Base-by-base conservation (phyloP, 331 rosid genomes). In the Acacia concinna region DNA sequence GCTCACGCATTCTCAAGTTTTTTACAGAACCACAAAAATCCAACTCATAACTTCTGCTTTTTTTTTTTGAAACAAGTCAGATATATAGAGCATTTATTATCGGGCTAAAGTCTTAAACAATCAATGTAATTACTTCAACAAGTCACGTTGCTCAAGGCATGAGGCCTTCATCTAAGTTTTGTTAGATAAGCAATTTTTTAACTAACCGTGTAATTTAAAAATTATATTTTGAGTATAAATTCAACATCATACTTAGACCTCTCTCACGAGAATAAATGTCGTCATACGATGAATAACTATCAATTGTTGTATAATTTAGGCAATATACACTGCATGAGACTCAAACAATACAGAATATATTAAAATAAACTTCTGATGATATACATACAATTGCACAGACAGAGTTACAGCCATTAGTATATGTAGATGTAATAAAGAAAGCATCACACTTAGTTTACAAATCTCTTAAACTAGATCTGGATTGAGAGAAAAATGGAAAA, bases 391-490 rank as follows among this genome's bases (percentile, higher is more conserved):
- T 51, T 73, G 66, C 79, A 60, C 79, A 59, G 6, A 32, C 25
- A 71, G 56, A 47, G 27, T 20, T 35, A 72, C 73, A 31, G 32
- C 73, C 37, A 31, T 68, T 72, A 79, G 27, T 44, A 57, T 30
- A 56, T 30, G 4, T 3, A 15, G 12, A 28, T 69, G 27, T 62
- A 32, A 25, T 15, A 43, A 43, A 8, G 32, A 27, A 13, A 25
- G 37, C 74, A 51, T 18, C 72, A 79, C 82, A 79, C 67, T 35
- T 18, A 49, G 52, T 15, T 78, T 81, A 82, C 85, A 84, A 40
- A 70, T 78, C 27, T 85, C 73, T 62, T 73, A 4, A n/a, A n/a
- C n/a, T n/a, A n/a, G n/a, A n/a, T n/a, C n/a, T n/a, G n/a, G n/a
- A n/a, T n/a, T n/a, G n/a, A n/a, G n/a, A n/a, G n/a, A n/a, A n/a